Evolutionary conservation across 129 eudicot genomes (phyloP).

Genomic region (Arctium minus): DNA sequence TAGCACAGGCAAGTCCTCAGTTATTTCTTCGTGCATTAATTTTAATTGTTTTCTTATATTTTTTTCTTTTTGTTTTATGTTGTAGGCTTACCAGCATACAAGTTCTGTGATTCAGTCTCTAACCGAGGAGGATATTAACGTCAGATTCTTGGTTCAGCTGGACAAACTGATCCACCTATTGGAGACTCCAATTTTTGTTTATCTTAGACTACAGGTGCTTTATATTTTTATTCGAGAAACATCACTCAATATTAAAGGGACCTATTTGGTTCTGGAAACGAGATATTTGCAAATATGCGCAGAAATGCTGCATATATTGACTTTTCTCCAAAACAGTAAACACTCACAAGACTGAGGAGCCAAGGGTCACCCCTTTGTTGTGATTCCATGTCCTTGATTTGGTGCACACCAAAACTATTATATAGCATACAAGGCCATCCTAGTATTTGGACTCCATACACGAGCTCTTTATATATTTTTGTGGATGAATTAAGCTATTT

Average conservation of each 20-base stretch:
- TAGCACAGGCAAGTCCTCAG: constrained; percentile 69
- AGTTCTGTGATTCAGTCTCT: constrained; percentile 81
- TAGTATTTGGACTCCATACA: no score
- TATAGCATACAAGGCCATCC: neutral
- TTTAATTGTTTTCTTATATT: neutral
- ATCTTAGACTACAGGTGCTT: constrained; percentile 85
- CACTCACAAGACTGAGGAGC: neutral
- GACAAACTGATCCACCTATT: constrained; percentile 83
- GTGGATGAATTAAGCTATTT: neutral
- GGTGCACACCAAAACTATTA: neutral
- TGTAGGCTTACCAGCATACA: constrained; percentile 84
- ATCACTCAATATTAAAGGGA: neutral
- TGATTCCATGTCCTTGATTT: no score
- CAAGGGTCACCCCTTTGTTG: no score
- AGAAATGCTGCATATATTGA: neutral
- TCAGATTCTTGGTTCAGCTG: constrained; percentile 85
- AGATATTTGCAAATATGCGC: neutral
- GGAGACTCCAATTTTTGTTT: constrained; percentile 94
- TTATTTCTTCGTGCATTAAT: neutral
- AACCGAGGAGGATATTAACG: constrained; percentile 86
- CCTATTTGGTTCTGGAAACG: neutral
- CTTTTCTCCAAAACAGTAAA: neutral
- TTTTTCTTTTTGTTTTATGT: constrained; percentile 11
- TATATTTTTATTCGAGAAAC: neutral
- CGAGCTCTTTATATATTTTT: neutral